Conservation (phyloP, 495 filamentous ascomycete species). For the Annulohypoxylon maeteangense region DNA sequence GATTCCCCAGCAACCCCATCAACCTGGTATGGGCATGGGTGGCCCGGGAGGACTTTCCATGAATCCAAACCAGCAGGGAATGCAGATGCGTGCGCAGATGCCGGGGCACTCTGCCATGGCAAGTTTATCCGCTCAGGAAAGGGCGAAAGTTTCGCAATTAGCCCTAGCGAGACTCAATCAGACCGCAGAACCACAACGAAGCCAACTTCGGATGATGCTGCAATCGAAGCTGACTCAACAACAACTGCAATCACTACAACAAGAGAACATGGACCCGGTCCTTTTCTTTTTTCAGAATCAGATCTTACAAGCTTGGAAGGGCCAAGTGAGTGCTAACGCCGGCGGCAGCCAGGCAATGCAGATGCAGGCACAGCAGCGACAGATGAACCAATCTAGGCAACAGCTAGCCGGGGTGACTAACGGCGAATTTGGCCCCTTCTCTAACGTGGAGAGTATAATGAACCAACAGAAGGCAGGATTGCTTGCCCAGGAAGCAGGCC, state of each 20-base stretch:
- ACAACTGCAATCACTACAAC: conserved; percentile 49
- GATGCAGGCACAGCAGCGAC: conserved; percentile 50
- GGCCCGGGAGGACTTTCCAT: conserved; percentile 48
- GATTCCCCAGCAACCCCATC: conserved; percentile 54
- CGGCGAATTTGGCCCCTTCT: conserved; percentile 51
- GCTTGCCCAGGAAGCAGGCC: conserved; percentile 59
- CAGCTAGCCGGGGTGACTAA: conserved; percentile 48
- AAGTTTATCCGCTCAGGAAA: conserved; percentile 46
- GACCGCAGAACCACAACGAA: conserved; percentile 49
- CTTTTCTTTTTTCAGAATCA: conserved; percentile 55
- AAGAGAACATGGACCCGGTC: conserved; percentile 53
- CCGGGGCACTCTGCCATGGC: conserved; percentile 35
- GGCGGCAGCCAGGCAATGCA: conserved; percentile 45
- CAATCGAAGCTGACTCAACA: conserved; percentile 45
- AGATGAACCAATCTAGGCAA: conserved; percentile 52
- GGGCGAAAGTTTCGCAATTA: conserved; percentile 42
- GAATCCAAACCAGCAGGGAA: conserved; percentile 53
- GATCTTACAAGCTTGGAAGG: conserved; percentile 45
- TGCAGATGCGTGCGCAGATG: conserved; percentile 49
- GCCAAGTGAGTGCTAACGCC: conserved; percentile 34
- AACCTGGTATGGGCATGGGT: conserved; percentile 51
- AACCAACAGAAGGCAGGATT: conserved; percentile 59
- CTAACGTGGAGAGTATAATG: conserved; percentile 61
- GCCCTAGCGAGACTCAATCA: conserved; percentile 41
- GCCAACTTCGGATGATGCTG: conserved; percentile 46